Evolutionary conservation across 805 yeast species (phyloP), one percentile per base, ranked within the genome.

Genomic region (Lipomyces chichibuensis): DNA sequence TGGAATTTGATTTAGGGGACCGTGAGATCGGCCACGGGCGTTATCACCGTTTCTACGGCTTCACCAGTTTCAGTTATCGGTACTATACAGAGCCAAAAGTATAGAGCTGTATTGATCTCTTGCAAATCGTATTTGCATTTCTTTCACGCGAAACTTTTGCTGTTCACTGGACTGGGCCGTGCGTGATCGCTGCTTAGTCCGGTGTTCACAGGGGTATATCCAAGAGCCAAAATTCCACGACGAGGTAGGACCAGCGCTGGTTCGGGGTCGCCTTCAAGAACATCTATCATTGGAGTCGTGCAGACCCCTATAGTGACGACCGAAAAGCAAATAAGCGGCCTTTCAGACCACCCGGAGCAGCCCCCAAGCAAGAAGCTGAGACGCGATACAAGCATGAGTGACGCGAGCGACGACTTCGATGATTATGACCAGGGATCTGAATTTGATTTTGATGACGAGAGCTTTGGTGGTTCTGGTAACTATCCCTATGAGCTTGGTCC

Each of bases 361-460:
- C 59, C 35, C n/a, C 23, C 33, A 8, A n/a, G 46, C 59, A 56
- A 56, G 59, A 56, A 56, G 49, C 33, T 20, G 59, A 56, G 33
- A 43, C 20, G 49, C n/a, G 49, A 43, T 17, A 43, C 49, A 32
- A 59, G 57, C 39, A 65, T 65, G 67, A 65, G 67, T 43, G 71
- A 67, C 59, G 52, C 39, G 51, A 65, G 71, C 59, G 69, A 67
- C 39, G 65, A 61, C 46, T 43, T 55, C 25, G 71, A 71, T 23
- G 73, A 65, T 59, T 66, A 62, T 49, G 69, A 64, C 55, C 62
- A 60, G 60, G 62, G 59, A 13, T 67, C 65, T n/a, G 67, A 70
- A 53, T 67, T 68, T 17, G 73, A 68, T 32, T 57, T 64, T 32
- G 72, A 67, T 33, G 59, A 62, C 43, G 71, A 67, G 32, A 67